These are phyloP conservation scores for Ceratocystis cubensis DNA, from an alignment of 2,329 filamentous ascomycete genomes.

Conservation along the genomic window DNA sequence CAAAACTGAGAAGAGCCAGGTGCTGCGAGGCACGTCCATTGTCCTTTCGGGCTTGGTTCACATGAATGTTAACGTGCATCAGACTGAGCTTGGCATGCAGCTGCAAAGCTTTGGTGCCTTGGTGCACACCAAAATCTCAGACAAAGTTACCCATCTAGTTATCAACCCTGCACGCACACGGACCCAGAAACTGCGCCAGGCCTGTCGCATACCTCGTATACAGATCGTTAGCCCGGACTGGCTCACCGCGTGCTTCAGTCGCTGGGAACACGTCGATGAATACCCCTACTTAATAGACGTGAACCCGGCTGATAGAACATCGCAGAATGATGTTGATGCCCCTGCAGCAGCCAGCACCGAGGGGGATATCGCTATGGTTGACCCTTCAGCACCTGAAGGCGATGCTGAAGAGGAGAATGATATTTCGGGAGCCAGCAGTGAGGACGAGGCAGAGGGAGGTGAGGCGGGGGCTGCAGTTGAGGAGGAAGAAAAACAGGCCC, in stretches of 20 bases:
- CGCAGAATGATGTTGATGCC: slow-evolving; percentile 18
- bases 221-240: slow-evolving; percentile 88
- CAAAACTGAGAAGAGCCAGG: slow-evolving; percentile 62
- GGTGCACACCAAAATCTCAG: slow-evolving; percentile 43
- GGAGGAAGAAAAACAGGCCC: slow-evolving; percentile 37
- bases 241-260: slow-evolving; percentile 72
- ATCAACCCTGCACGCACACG: slow-evolving; percentile 58
- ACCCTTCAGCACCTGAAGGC: slow-evolving; percentile 26
- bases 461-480: slow-evolving; percentile 28
- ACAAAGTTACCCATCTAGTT: slow-evolving; percentile 60
- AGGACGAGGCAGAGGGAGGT: slow-evolving; percentile 26
- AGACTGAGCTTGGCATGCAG: slow-evolving; percentile 78
- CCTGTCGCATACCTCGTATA: slow-evolving; percentile 63
- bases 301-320: slow-evolving; percentile 50
- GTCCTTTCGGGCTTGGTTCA: slow-evolving; percentile 88
- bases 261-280: slow-evolving; percentile 73
- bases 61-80: slow-evolving; percentile 62
- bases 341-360: slow-evolving; percentile 27
- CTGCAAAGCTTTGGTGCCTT: slow-evolving; percentile 73
- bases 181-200: slow-evolving; percentile 83
- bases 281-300: slow-evolving; percentile 64
- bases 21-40: slow-evolving; percentile 62
- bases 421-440: background rate
- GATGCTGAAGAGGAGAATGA: slow-evolving; percentile 28
- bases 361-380: slow-evolving; percentile 22